A percentile compares a stretch with the other conserved stretches of the same genome.
Evolutionary conservation across 352 stramenopile genomes (phyloP).

Genomic region (Globisporangium sylvaticum): DNA sequence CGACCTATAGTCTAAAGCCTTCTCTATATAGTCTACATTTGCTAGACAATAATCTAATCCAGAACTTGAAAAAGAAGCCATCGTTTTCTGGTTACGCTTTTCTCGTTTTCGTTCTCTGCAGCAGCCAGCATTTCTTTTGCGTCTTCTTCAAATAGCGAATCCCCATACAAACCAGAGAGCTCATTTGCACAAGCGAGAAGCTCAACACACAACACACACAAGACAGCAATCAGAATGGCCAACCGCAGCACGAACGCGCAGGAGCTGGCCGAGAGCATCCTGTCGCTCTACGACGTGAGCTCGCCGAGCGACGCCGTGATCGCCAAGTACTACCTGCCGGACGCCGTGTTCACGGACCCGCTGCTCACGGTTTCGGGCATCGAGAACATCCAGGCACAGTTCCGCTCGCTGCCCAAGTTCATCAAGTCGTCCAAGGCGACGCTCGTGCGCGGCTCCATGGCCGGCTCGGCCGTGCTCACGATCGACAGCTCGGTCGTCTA

Average conservation of each 20-base stretch:
- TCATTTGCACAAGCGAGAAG: not conserved
- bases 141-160: constrained; percentile 5
- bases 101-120: not conserved
- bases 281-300: constrained; percentile 84
- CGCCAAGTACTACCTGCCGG: constrained; percentile 68
- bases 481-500: constrained; percentile 79
- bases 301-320: constrained; percentile 63
- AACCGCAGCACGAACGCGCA: constrained; percentile 68
- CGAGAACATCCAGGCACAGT: constrained; percentile 85
- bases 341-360: constrained; percentile 79
- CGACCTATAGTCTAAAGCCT: too few species aligned
- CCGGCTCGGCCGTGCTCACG: constrained; percentile 66
- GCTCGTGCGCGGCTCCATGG: constrained; percentile 82
- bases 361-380: constrained; percentile 67
- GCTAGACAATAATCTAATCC: too few species aligned
- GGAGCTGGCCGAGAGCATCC: constrained; percentile 72
- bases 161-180: not conserved
- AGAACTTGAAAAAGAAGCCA: not conserved
- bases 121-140: not conserved
- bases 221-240: constrained; percentile 27
- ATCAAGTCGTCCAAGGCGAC: constrained; percentile 73
- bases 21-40: not conserved
- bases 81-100: not conserved
- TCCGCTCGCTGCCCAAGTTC: constrained; percentile 73
- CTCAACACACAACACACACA: not conserved